A percentile compares a stretch with the other conserved stretches of the same genome.
Conservation (phyloP, 495 filamentous ascomycete species). For the Tuber aestivum region DNA sequence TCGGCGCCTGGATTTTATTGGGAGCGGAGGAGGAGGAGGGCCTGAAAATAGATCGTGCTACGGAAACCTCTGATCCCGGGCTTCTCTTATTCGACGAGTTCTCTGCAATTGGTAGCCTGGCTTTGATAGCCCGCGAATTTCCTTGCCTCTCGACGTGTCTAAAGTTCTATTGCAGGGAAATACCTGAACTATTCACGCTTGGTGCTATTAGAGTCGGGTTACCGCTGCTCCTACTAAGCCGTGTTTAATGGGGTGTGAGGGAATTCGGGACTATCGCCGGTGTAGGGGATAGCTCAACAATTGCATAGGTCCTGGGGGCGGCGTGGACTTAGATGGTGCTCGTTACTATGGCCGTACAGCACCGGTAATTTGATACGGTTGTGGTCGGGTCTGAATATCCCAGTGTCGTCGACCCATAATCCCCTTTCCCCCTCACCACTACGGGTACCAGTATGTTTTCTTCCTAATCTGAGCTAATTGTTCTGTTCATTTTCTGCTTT, state of each 20-base stretch:
- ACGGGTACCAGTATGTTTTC: background rate
- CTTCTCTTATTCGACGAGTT: background rate
- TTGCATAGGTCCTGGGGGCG: background rate
- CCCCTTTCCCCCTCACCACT: too few relatives aligned
- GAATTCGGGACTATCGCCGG: background rate
- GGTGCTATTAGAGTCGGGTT: background rate
- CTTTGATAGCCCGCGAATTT: background rate
- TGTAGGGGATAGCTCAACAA: background rate
- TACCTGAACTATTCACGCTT: background rate
- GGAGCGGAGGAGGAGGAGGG: background rate
- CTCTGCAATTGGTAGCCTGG: background rate
- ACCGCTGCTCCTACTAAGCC: background rate
- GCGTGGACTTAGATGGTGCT: background rate
- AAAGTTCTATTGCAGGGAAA: background rate
- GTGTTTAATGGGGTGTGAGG: background rate
- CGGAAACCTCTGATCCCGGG: background rate
- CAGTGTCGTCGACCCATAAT: background rate
- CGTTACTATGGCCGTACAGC: too few relatives aligned
- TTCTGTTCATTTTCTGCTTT: background rate
- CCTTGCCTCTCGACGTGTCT: background rate
- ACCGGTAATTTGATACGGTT: too few relatives aligned
- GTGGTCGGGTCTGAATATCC: background rate
- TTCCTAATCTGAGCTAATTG: background rate
- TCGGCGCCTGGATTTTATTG: background rate
- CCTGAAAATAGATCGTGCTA: background rate